Base-by-base conservation (phyloP, 2,329 filamentous ascomycete genomes). In the Tolypocladium tropicale region DNA sequence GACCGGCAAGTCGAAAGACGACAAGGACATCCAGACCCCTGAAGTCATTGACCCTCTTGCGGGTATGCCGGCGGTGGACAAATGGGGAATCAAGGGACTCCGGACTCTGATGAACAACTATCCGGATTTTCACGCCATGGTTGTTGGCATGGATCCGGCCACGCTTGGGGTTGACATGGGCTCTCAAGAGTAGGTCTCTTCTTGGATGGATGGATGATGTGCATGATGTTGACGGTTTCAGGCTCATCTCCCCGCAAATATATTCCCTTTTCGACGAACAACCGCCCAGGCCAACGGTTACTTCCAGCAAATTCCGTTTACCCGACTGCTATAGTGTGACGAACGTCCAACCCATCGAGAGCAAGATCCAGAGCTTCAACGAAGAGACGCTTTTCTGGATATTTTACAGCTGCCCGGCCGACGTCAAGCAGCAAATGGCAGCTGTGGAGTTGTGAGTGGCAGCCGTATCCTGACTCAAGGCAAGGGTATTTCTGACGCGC, bases 311-410 rank as follows among this genome's bases (percentile, higher is more conserved):
- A 56, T 83, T 80, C 59, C 76, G 76, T 14, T 69, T 86, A 33
- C 84, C 84, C 0, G 84, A 87, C 50, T 87, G 84, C 68, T 87
- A 87, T 64, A 80, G 78, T 54, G 84, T 87, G 36, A 83, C 78
- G 59, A 87, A 87, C 59, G 82, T 85, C 30, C 82, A 84, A 60
- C 77, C 81, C 3, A 78, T 87, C 54, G 82, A 86, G 59, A 82
- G 77, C 62, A 86, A 86, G 68, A 83, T 86, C 52, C 75, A 75
- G 43, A 85, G 79, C 60, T 86, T 87, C 69, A 86, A 85, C 61
- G 84, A 87, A 60, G 84, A 87, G 68, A 85, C 84, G 0, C 70
- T 87, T 52, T 82, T 87, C 68, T 85, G 81, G 78, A 86, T 87
- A 60, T 87, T 87, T 64, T 86, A 87, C 68, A 84, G 80, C 68